phyloP scores from a whole-genome alignment of 768 basidiomycete species.

The Imleria badia region DNA sequence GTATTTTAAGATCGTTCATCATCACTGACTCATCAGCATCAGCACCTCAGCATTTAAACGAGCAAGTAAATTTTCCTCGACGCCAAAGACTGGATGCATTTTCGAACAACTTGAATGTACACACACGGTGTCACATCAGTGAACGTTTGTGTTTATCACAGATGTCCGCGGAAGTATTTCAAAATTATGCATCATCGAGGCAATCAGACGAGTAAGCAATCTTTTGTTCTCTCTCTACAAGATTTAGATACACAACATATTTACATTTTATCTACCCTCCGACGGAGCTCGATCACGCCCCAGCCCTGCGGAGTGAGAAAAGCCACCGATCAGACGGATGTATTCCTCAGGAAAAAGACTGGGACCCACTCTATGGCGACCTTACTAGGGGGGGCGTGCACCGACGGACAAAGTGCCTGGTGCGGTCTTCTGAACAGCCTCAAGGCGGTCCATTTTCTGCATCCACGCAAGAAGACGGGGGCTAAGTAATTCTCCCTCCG shows the following conservation, averaged over 20 bases:
- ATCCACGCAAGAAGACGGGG: slow-evolving; percentile 26
- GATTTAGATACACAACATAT: neutral
- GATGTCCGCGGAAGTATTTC: neutral
- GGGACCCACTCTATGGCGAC: neutral
- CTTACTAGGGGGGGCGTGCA: slow-evolving; percentile 26
- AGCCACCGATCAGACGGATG: neutral
- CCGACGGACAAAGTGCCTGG: slow-evolving; percentile 27
- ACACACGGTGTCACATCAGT: too few species aligned
- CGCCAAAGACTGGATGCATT: too few species aligned
- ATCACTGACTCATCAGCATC: too few species aligned
- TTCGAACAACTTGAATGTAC: too few species aligned
- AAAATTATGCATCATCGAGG: neutral
- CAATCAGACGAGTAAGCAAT: neutral
- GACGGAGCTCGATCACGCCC: neutral
- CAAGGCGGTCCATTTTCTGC: slow-evolving; percentile 24
- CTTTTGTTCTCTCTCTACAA: neutral
- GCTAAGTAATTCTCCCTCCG: slow-evolving; percentile 26
- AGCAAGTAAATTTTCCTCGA: too few species aligned
- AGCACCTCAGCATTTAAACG: too few species aligned
- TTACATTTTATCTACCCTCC: neutral
- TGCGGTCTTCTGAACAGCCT: slow-evolving; percentile 25
- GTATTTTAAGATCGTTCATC: too few species aligned
- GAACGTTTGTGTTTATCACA: too few species aligned
- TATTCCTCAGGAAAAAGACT: neutral
- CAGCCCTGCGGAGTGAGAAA: neutral